These are phyloP conservation scores for Arachnopeziza araneosa DNA, from an alignment of 2,329 filamentous ascomycete genomes.

Conservation along the genomic window DNA sequence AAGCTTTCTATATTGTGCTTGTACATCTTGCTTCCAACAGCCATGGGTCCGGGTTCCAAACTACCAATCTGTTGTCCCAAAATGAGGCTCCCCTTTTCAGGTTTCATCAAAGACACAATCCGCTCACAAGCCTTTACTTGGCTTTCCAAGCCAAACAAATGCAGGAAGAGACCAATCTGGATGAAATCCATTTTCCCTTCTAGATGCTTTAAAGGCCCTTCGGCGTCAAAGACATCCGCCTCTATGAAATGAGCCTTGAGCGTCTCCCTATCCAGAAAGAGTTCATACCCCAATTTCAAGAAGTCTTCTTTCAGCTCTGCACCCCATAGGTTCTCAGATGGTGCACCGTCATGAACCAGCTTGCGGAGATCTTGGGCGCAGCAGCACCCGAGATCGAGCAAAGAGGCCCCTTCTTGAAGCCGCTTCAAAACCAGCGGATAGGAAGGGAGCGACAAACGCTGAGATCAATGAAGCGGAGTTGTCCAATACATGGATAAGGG, in stretches of 20 bases:
- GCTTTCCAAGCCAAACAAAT: constrained; percentile 27
- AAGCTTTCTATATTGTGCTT: neutral
- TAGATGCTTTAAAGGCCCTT: constrained; percentile 28
- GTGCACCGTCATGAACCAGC: constrained; percentile 33
- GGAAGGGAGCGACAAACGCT: neutral
- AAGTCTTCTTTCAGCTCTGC: constrained; percentile 31
- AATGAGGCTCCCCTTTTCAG: constrained; percentile 10
- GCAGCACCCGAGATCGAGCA: constrained; percentile 37
- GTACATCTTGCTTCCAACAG: neutral
- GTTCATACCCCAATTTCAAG: constrained; percentile 33
- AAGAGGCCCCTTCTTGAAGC: constrained; percentile 11
- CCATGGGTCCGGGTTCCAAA: neutral
- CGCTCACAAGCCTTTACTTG: constrained; percentile 23
- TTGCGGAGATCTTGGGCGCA: constrained; percentile 36
- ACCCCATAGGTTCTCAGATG: constrained; percentile 27
- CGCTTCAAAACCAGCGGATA: constrained; percentile 14
- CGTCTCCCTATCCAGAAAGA: constrained; percentile 32
- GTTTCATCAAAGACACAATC: constrained; percentile 16
- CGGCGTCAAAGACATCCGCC: constrained; percentile 30
- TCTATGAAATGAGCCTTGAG: constrained; percentile 30
- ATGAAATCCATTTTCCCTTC: constrained; percentile 26
- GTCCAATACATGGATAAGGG: constrained; percentile 23
- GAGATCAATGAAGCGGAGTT: constrained; percentile 14
- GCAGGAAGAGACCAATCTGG: constrained; percentile 10
- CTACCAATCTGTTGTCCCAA: constrained; percentile 12